Evolutionary conservation across 345 rosid genomes (phyloP).

Genomic region (Conringia planisiliqua): DNA sequence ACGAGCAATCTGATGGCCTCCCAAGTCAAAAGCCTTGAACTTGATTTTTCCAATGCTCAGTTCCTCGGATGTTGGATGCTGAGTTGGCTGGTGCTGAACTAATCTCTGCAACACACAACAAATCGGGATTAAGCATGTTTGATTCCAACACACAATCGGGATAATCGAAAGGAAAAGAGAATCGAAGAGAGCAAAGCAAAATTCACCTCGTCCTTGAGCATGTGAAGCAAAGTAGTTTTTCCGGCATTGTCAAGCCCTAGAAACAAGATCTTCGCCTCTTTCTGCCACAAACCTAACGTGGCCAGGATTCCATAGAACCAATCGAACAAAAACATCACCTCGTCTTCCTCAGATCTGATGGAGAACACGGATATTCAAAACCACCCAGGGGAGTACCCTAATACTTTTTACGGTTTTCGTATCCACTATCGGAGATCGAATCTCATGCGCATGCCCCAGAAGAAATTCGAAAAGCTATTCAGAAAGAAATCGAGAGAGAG

Average conservation of each 20-base stretch:
- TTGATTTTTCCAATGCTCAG: slow-evolving; percentile 76
- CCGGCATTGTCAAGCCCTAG: slow-evolving; percentile 95
- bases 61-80: slow-evolving; percentile 78
- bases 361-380: too few species aligned
- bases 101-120: slow-evolving; percentile 48
- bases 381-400: background rate
- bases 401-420: background rate
- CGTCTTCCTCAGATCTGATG: slow-evolving; percentile 17
- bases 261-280: slow-evolving; percentile 91
- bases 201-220: slow-evolving; percentile 85
- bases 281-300: slow-evolving; percentile 82
- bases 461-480: too few species aligned
- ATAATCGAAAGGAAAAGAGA: background rate
- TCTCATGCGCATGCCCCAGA: background rate
- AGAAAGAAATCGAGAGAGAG: background rate
- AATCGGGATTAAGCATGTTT: background rate
- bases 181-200: background rate
- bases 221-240: slow-evolving; percentile 93
- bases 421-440: background rate
- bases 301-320: slow-evolving; percentile 91
- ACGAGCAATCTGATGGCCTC: slow-evolving; percentile 87
- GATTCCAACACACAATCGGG: background rate
- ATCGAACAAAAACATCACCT: slow-evolving; percentile 67
- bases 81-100: slow-evolving; percentile 84
- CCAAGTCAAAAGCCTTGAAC: slow-evolving; percentile 83